phyloP scores from a whole-genome alignment of 176 grass and related monocot genomes.

The Oryza coarctata region DNA sequence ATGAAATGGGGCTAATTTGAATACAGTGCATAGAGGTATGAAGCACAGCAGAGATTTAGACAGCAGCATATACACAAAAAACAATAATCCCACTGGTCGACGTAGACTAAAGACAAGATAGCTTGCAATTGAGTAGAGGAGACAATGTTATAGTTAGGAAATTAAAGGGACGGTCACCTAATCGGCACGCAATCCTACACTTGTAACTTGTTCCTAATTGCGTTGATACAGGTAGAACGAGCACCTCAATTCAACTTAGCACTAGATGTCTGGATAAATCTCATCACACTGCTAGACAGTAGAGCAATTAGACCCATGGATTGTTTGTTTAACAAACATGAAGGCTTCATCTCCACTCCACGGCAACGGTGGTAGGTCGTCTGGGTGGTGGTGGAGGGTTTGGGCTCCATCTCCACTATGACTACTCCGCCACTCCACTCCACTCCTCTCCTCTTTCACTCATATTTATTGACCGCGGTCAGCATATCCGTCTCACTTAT shows the following conservation, averaged over 20 bases:
- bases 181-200: neutral
- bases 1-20: neutral
- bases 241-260: neutral
- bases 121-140: neutral
- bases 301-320: neutral
- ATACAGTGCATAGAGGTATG: neutral
- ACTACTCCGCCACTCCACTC: no score
- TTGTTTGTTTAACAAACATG: neutral
- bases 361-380: neutral
- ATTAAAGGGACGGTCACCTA: neutral
- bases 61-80: neutral
- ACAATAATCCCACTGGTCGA: neutral
- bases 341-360: no score
- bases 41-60: neutral
- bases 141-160: neutral
- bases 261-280: neutral
- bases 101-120: neutral
- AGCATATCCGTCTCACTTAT: no score
- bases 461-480: no score
- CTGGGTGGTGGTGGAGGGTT: conserved; percentile 16
- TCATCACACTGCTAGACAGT: neutral
- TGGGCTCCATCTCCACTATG: conserved; percentile 69
- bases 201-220: neutral
- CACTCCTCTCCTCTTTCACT: no score
- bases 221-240: neutral